These are phyloP conservation scores for Phaeosphaeriaceae sp. DNA, from an alignment of 2,329 filamentous ascomycete genomes.

Conservation along the genomic window DNA sequence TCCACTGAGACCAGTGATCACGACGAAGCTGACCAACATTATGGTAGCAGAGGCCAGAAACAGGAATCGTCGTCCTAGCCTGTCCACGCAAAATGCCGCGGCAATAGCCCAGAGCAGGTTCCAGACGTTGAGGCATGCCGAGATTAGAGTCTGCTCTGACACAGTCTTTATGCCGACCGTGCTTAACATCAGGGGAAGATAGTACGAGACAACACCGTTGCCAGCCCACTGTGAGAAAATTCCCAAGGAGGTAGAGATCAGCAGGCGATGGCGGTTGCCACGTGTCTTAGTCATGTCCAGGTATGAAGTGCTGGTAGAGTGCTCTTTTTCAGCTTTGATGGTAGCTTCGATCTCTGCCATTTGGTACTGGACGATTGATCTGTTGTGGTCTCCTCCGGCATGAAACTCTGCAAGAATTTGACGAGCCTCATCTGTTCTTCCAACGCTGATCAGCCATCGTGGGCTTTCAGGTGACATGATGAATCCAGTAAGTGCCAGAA, in stretches of 20 bases:
- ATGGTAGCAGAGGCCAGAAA: conserved; percentile 47
- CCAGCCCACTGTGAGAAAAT: conserved; percentile 73
- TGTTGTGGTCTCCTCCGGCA: conserved; percentile 64
- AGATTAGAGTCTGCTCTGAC: conserved; percentile 49
- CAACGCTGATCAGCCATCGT: conserved; percentile 69
- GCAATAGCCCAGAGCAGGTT: conserved; percentile 53
- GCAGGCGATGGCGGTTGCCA: conserved; percentile 68
- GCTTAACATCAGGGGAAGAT: conserved; percentile 68
- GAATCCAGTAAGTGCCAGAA: neutral
- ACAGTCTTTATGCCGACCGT: conserved; percentile 65
- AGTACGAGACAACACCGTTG: conserved; percentile 72
- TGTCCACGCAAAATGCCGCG: conserved; percentile 51
- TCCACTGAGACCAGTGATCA: conserved; percentile 28
- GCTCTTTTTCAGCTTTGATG: conserved; percentile 43
- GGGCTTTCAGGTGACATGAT: neutral
- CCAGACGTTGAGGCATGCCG: conserved; percentile 66
- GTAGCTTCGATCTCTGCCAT: conserved; percentile 71
- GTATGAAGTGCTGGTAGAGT: neutral
- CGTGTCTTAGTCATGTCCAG: conserved; percentile 50
- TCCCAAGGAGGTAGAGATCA: conserved; percentile 68
- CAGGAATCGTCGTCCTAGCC: conserved; percentile 52
- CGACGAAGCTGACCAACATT: conserved; percentile 42
- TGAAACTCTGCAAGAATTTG: conserved; percentile 69
- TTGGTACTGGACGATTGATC: conserved; percentile 70
- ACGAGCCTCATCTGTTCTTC: conserved; percentile 68